Base-by-base conservation (phyloP, 2,329 filamentous ascomycete genomes). In the Stylonectria norvegica region DNA sequence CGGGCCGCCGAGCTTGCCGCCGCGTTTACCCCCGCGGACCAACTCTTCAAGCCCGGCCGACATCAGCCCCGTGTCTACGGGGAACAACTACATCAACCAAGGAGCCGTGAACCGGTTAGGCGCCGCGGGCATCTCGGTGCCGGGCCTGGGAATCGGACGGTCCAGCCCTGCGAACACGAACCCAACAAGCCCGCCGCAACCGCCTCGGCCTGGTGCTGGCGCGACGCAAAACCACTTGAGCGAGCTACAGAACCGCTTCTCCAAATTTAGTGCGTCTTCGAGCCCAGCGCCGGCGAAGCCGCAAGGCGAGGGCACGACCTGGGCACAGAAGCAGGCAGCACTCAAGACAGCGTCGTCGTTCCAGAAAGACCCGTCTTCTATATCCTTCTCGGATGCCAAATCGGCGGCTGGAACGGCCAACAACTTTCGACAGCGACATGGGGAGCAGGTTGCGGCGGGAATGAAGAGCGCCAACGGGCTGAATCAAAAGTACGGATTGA, bases 91-190 rank as follows among this genome's bases (percentile, higher is more conserved):
- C 20, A 49, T 77, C 22, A 78, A 78, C 52, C 68, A 73, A 54
- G 77, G 72, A 5, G 83, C 88, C 5, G 61, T 84, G 40, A 73
- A 68, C 42, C 76, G 87, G 29, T 72, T 96, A 7, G 79, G 82
- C 9, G 76, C 80, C 25, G 83, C 86, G 1, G 89, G 89, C 1
- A 73, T 95, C 5, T 86, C 83, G 0, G 87, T 95, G 0, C 84
- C 89, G 1, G 85, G 77, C 0, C 70, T 95, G 4, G 85, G 85
- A 5, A 94, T 95, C 45, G 82, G 80, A 40, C 53, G 57, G 50
- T 48, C 45, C 55, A 52, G 58, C 48, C 42, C 61, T 57, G 34
- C 59, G 48, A 46, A 53, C 39, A 44, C 55, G 30, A 43, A 51
- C 29, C 50, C 59, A 27, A 52, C 58, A 42, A 49, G 57, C 36